Evolutionary conservation across 768 basidiomycete species (phyloP), one percentile per base, ranked within the genome.

Genomic region (Panus rudis): DNA sequence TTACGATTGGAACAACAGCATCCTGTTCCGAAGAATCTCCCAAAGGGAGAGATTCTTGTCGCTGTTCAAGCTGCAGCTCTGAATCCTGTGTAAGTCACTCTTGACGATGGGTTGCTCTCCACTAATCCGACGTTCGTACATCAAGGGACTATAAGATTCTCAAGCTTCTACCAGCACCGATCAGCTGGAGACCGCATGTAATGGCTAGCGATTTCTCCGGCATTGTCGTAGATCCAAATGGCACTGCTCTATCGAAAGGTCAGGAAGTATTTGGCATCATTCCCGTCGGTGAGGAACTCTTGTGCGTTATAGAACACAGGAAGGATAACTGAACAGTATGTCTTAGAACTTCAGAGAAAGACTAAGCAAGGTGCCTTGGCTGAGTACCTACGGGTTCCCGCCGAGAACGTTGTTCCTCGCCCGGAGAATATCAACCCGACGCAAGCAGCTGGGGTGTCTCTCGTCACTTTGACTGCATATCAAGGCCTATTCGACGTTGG

Each of bases 161-260:
- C 73, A 55, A 54, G 14, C 1, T 62, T 1, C 12, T 73, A 12
- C 80, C 80, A 8, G 70, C 67, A 31, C 64, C 73, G 37, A 11
- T 79, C 7, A 61, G 65, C 3, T 52, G 55, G 32, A 65, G 75
- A 20, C 81, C 83, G 1, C 62, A 71, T 23, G 63, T 75, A 1
- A 67, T 78, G 22, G 85, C 81, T 51, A 55, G 68, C 40, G 87
- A 90, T 52, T 60, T 86, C 22, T 61, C 81, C 0, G 87, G 87
- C 3, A 63, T 74, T 4, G 62, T 90, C 11, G 76, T 73, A 13
- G 72, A 77, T 44, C 60, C 69, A 1, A 78, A 78, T 48, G 72
- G 67, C 16, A 67, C 75, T 0, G 64, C 65, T 5, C 78, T 81
- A 52, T 60, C 64, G 3, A 56, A 62, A 2, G 85, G 86, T 1